These are phyloP conservation scores for Ilex paraguariensis DNA, from an alignment of 305 asterid genomes.

Conservation along the genomic window DNA sequence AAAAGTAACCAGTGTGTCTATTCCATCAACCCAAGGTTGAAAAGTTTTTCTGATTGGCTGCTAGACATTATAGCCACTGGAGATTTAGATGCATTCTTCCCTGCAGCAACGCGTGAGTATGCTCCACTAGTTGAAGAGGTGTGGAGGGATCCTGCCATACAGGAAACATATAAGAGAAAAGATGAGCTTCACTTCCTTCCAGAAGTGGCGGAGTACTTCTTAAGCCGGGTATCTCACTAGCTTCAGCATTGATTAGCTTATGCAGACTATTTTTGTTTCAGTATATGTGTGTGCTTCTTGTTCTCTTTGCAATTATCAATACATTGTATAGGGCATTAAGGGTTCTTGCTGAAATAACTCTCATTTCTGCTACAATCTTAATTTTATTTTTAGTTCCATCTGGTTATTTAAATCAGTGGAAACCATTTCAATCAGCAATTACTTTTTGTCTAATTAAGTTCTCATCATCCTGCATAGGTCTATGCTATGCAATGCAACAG, in stretches of 20 bases:
- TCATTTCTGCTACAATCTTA: too few species aligned
- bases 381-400: too few species aligned
- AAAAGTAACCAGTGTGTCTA: conserved; percentile 53
- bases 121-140: conserved; percentile 98
- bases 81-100: conserved; percentile 93
- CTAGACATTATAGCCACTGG: conserved; percentile 95
- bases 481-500: too few species aligned
- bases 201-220: conserved; percentile 84
- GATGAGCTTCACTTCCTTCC: conserved; percentile 87
- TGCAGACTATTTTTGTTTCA: too few species aligned
- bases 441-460: too few species aligned
- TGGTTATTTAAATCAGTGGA: too few species aligned
- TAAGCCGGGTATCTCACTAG: conserved; percentile 62
- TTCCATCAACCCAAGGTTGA: conserved; percentile 78
- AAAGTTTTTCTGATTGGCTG: conserved; percentile 94
- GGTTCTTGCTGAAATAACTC: too few species aligned
- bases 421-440: too few species aligned
- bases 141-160: conserved; percentile 90
- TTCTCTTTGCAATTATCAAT: too few species aligned
- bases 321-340: too few species aligned
- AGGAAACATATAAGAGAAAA: conserved; percentile 76
- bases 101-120: conserved; percentile 96
- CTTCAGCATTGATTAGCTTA: not conserved
- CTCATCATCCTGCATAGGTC: too few species aligned
- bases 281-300: too few species aligned